Conservation (phyloP, 177 flowering plant genomes). For the Vitis hybrid region DNA sequence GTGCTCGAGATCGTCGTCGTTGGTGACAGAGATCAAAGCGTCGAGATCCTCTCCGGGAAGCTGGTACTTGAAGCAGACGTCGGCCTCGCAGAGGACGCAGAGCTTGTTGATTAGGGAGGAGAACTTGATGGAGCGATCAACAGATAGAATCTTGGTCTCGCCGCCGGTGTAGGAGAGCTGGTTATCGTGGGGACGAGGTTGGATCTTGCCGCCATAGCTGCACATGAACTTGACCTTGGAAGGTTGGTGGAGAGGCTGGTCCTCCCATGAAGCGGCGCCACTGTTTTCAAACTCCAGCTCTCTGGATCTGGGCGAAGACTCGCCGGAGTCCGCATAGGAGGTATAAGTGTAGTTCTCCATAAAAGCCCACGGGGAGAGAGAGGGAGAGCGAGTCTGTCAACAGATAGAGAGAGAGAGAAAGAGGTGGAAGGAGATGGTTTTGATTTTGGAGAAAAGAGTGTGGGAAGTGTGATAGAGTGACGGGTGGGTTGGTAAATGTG, state of each 20-base stretch:
- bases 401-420: background rate
- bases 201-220: constrained; percentile 72
- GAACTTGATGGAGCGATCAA: constrained; percentile 51
- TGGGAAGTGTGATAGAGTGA: background rate
- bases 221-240: constrained; percentile 64
- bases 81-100: constrained; percentile 29
- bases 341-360: constrained; percentile 56
- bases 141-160: constrained; percentile 63
- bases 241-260: constrained; percentile 26
- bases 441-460: background rate
- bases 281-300: constrained; percentile 58
- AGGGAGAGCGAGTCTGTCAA: background rate
- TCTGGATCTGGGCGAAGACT: constrained; percentile 64
- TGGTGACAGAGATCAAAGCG: constrained; percentile 65
- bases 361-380: background rate
- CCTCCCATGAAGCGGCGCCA: constrained; percentile 54
- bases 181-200: constrained; percentile 63
- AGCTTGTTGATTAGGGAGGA: constrained; percentile 38
- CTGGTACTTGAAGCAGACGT: constrained; percentile 62
- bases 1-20: constrained; percentile 70
- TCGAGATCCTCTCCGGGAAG: constrained; percentile 72
- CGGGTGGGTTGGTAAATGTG: background rate
- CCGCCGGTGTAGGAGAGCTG: constrained; percentile 62
- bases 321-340: constrained; percentile 61
- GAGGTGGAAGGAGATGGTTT: too few species aligned